A percentile compares a stretch with the other conserved stretches of the same genome.
Conservation (phyloP, 768 basidiomycete species). For the Paxillus rubicundulus region DNA sequence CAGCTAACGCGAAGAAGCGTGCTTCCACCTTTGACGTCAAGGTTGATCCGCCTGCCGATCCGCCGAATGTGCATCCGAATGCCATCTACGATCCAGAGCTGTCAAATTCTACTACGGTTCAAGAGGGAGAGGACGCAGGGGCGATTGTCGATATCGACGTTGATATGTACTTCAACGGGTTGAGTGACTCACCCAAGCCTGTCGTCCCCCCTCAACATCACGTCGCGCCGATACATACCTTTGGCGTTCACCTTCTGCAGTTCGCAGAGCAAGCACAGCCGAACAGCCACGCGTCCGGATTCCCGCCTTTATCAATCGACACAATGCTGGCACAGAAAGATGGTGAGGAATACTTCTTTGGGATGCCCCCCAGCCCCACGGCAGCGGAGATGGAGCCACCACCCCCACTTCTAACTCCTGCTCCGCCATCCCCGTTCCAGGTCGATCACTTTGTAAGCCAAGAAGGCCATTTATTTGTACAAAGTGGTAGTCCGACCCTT, state of each 20-base stretch:
- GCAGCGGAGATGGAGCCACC: background rate
- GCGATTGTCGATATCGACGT: conserved; percentile 12
- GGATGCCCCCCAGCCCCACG: conserved; percentile 26
- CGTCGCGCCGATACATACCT: conserved; percentile 3
- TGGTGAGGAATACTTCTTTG: conserved; percentile 22
- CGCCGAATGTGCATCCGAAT: background rate
- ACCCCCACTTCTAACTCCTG: background rate
- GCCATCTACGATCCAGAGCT: background rate
- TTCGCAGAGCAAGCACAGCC: background rate
- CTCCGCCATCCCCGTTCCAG: background rate
- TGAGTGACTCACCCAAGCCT: conserved; percentile 22
- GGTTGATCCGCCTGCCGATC: background rate
- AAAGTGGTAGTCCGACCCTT: background rate
- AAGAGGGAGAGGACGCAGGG: background rate
- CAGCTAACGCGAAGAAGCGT: background rate
- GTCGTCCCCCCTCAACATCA: background rate
- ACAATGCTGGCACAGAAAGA: conserved; percentile 3
- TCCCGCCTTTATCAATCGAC: conserved; percentile 9
- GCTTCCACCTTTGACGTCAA: background rate
- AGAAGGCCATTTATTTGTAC: background rate
- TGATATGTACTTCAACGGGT: conserved; percentile 30
- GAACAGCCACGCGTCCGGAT: conserved; percentile 3
- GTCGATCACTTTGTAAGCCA: conserved; percentile 1
- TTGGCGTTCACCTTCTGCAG: conserved; percentile 8
- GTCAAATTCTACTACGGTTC: background rate